Evolutionary conservation across 352 stramenopile species (phyloP).

Genomic region (Globisporangium sylvaticum): DNA sequence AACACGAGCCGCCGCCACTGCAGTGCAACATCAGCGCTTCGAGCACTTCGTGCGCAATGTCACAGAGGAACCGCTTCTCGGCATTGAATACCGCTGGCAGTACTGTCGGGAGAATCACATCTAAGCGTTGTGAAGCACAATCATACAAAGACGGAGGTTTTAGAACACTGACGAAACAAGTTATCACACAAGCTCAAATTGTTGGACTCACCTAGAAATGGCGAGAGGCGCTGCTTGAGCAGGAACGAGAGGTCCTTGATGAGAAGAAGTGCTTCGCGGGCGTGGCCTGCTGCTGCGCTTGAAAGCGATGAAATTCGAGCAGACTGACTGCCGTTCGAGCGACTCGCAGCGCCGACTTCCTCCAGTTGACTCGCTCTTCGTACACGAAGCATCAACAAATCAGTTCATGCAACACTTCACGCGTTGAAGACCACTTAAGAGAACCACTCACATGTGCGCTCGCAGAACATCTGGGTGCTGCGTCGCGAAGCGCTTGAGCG

Average conservation of each 20-base stretch:
- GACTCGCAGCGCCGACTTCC: slow-evolving; percentile 17
- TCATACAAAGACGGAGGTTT: background rate
- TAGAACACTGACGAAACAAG: background rate
- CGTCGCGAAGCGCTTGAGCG: slow-evolving; percentile 51
- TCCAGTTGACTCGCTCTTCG: slow-evolving; percentile 25
- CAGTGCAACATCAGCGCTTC: slow-evolving; percentile 51
- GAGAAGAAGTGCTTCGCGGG: slow-evolving; percentile 38
- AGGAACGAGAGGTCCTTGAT: slow-evolving; percentile 62
- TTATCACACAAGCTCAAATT: background rate
- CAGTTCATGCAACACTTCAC: background rate
- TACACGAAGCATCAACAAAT: background rate
- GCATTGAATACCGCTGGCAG: slow-evolving; percentile 42
- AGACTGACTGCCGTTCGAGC: slow-evolving; percentile 3
- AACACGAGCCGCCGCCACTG: slow-evolving; percentile 37
- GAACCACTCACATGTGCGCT: slow-evolving; percentile 43
- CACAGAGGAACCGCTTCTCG: slow-evolving; percentile 55
- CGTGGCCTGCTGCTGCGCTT: slow-evolving; percentile 6
- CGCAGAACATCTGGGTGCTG: slow-evolving; percentile 51
- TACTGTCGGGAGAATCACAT: slow-evolving; percentile 41
- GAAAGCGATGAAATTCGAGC: slow-evolving; percentile 8
- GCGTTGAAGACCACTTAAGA: background rate
- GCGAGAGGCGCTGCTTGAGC: slow-evolving; percentile 36
- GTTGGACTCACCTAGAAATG: slow-evolving; percentile 38
- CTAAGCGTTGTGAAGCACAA: slow-evolving; percentile 16
- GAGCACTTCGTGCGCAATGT: slow-evolving; percentile 54